Evolutionary conservation across 1,284 basidiomycete species (phyloP).

Genomic region (Ganoderma multipileum): DNA sequence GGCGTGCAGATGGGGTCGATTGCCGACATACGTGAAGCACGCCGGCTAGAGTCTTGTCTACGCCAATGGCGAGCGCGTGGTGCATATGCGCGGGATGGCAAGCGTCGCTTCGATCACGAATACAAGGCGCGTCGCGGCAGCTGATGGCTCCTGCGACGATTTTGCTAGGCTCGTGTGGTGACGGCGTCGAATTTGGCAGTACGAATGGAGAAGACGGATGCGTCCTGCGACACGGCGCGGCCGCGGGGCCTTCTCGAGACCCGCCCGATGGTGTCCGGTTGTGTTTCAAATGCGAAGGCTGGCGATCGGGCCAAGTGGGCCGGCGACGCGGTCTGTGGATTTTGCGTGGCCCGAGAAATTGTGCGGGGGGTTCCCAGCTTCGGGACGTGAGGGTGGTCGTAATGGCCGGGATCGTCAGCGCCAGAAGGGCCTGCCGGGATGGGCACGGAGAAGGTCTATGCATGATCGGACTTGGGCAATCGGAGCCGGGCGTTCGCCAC

Average conservation of each 20-base stretch:
- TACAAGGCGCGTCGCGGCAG: not conserved
- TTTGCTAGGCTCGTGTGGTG: not conserved
- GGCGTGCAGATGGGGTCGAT: not conserved
- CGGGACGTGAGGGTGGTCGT: slow-evolving; percentile 1
- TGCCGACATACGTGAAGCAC: not conserved
- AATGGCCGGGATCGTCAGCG: slow-evolving; percentile 20
- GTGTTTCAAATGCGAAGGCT: not conserved
- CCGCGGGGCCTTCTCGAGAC: not conserved
- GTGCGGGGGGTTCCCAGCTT: slow-evolving; percentile 1
- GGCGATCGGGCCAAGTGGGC: slow-evolving; percentile 12
- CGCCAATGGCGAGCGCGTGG: not conserved
- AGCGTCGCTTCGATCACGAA: not conserved
- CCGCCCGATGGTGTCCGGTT: not conserved
- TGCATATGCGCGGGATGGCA: not conserved
- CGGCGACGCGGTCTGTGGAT: slow-evolving; percentile 15
- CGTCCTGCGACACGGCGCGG: not conserved
- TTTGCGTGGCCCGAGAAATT: slow-evolving; percentile 8
- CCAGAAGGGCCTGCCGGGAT: slow-evolving; percentile 4
- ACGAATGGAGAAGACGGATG: not conserved
- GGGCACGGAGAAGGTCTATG: slow-evolving; percentile 1
- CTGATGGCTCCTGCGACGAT: not conserved
- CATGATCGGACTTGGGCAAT: slow-evolving; percentile 2
- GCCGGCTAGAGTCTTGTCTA: not conserved
- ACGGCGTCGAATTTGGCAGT: not conserved
- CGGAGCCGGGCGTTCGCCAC: not conserved